Evolutionary conservation across 768 basidiomycete species (phyloP), one percentile per base, ranked within the genome.

Genomic region (Dioszegia crocea): DNA sequence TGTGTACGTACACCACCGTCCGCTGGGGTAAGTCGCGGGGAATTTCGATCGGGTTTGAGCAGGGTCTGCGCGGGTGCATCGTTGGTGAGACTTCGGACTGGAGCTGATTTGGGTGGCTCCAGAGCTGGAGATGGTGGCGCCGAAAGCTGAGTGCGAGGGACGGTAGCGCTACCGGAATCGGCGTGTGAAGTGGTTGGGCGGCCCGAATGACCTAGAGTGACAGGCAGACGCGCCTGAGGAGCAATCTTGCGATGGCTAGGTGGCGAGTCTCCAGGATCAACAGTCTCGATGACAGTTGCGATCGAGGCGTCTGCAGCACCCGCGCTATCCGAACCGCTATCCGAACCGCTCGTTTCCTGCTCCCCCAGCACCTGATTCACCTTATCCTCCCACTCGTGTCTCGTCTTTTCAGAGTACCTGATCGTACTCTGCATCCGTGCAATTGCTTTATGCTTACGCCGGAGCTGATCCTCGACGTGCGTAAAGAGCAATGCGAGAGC

Each of bases 361-460:
- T 85, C 83, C 26, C 81, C 78, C 31, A 93, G 77, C 40, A 81
- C 83, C 66, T 84, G 82, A 60, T 85, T 87, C 14, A 96, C 87
- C 66, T 84, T 85, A 70, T 89, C 88, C 77, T 97, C 88, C 93
- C 94, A 98, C 78, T 98, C 96, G 68, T 88, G 87, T 80, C 94
- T 86, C 29, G 96, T 89, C 79, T 93, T 94, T 80, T 98, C 96
- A 39, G 91, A 86, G 77, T 98, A 98, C 54, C 89, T 83, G 66
- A 99, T 92, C 19, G 92, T 97, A 72, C 94, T 96, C 78, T 94
- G 90, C 85, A 99, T 86, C 38, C 96, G 86, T 62, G 91, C 88
- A 48, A 97, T 89, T 65, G 88, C 91, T 76, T 93, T 92, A 63
- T 92, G 84, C 81, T 99, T 99, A 78, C 89, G 87, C 30, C 89